phyloP scores from a whole-genome alignment of 2,329 filamentous ascomycete species.

The Aspergillus chevalieri region DNA sequence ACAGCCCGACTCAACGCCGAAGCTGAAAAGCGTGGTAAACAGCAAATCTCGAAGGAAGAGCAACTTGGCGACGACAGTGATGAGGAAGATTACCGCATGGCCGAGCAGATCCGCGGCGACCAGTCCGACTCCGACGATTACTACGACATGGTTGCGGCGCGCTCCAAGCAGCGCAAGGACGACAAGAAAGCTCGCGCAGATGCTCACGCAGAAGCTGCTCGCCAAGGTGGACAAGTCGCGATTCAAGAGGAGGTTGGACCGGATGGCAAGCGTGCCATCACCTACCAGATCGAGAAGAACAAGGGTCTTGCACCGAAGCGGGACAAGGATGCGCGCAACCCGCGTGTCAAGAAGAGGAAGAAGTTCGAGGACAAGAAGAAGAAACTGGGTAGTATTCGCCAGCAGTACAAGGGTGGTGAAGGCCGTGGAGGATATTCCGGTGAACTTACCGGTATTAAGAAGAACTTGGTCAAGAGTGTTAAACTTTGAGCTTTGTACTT shows the following conservation, averaged over 20 bases:
- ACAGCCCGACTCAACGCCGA: constrained; percentile 82
- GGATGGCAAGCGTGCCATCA: constrained; percentile 88
- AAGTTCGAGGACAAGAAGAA: constrained; percentile 96
- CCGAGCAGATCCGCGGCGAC: constrained; percentile 42
- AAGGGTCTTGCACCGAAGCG: constrained; percentile 85
- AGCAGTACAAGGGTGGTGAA: constrained; percentile 79
- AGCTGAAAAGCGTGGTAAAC: constrained; percentile 74
- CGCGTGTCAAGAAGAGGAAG: constrained; percentile 95
- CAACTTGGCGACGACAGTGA: constrained; percentile 67
- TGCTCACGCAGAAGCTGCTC: constrained; percentile 50
- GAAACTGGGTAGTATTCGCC: constrained; percentile 83
- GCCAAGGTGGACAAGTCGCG: constrained; percentile 54
- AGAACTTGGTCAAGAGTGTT: constrained; percentile 82
- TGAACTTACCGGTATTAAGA: constrained; percentile 93
- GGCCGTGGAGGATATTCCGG: constrained; percentile 80
- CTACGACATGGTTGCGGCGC: constrained; percentile 78
- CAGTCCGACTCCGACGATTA: constrained; percentile 53
- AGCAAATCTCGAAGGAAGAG: constrained; percentile 55
- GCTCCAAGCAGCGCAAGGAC: constrained; percentile 53
- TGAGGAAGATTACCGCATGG: constrained; percentile 53
- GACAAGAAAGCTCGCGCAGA: constrained; percentile 65
- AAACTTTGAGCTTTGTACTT: constrained; percentile 59
- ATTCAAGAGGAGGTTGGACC: constrained; percentile 64
- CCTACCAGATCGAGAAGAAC: constrained; percentile 93
- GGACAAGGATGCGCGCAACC: constrained; percentile 92